phyloP scores from a whole-genome alignment of 108 stramenopile genomes.

The Fragilariopsis cylindrus region DNA sequence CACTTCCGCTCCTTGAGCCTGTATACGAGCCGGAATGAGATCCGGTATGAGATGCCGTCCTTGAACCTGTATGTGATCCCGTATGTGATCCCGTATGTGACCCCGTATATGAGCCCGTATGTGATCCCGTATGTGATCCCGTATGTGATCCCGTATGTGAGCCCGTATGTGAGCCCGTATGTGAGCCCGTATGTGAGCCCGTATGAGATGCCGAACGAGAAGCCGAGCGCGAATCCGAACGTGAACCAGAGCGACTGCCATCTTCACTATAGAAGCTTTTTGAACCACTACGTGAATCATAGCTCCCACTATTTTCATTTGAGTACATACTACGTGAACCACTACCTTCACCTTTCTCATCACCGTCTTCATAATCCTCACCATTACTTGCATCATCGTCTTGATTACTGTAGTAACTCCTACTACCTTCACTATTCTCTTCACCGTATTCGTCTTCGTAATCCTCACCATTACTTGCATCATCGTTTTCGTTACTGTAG shows the following conservation, averaged over 20 bases:
- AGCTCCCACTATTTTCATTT: conserved; percentile 10
- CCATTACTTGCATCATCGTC: conserved; percentile 19
- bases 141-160: too few species aligned
- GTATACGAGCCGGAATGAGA: too few species aligned
- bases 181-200: too few species aligned
- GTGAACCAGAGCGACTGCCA: not conserved
- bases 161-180: too few species aligned
- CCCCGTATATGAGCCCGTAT: too few species aligned
- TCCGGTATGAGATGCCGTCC: too few species aligned
- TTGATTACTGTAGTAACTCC: conserved; percentile 1
- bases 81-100: too few species aligned
- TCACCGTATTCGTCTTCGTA: not conserved
- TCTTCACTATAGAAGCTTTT: conserved; percentile 18
- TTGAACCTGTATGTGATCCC: too few species aligned
- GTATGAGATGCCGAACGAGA: too few species aligned
- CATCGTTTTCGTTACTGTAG: conserved; percentile 11
- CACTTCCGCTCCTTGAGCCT: not conserved
- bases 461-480: conserved; percentile 7
- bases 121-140: too few species aligned
- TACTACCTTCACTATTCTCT: conserved; percentile 6
- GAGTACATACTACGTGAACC: conserved; percentile 20
- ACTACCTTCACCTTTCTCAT: conserved; percentile 1
- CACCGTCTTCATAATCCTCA: not conserved
- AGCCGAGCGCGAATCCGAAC: not conserved
- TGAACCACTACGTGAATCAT: not conserved